Conservation (phyloP, 2,329 filamentous ascomycete genomes). For the Ramularia endophylla region DNA sequence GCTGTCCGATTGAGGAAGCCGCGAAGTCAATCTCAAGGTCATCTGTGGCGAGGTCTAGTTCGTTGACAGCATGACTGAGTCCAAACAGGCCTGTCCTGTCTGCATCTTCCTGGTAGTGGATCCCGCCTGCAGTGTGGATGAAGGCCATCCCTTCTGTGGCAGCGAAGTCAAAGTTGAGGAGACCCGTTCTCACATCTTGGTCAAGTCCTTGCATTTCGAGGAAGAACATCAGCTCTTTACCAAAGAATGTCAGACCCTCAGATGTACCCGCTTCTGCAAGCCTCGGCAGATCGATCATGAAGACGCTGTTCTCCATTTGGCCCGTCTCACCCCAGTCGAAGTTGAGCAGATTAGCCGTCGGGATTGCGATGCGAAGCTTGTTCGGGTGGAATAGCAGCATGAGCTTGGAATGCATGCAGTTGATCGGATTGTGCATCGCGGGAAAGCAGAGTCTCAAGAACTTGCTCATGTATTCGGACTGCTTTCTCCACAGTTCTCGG, state of each 20-base stretch:
- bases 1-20: conserved; percentile 72
- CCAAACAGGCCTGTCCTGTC: conserved; percentile 65
- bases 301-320: conserved; percentile 81
- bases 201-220: conserved; percentile 61
- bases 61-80: conserved; percentile 59
- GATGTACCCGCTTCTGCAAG: conserved; percentile 30
- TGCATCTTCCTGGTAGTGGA: conserved; percentile 32
- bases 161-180: conserved; percentile 76
- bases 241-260: conserved; percentile 46
- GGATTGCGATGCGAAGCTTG: conserved; percentile 74
- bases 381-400: conserved; percentile 75
- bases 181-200: conserved; percentile 57
- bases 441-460: conserved; percentile 70
- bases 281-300: conserved; percentile 84
- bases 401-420: conserved; percentile 89
- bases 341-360: conserved; percentile 76
- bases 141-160: conserved; percentile 68
- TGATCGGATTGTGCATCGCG: conserved; percentile 62
- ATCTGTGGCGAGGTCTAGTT: conserved; percentile 50
- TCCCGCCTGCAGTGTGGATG: conserved; percentile 64
- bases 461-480: conserved; percentile 26
- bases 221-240: conserved; percentile 65
- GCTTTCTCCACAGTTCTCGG: conserved; percentile 21
- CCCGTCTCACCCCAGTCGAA: conserved; percentile 89
- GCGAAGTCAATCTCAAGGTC: conserved; percentile 55